A percentile compares a stretch with the other conserved stretches of the same genome.
Conservation (phyloP, 768 basidiomycete genomes). For the Sarcodon sp. region DNA sequence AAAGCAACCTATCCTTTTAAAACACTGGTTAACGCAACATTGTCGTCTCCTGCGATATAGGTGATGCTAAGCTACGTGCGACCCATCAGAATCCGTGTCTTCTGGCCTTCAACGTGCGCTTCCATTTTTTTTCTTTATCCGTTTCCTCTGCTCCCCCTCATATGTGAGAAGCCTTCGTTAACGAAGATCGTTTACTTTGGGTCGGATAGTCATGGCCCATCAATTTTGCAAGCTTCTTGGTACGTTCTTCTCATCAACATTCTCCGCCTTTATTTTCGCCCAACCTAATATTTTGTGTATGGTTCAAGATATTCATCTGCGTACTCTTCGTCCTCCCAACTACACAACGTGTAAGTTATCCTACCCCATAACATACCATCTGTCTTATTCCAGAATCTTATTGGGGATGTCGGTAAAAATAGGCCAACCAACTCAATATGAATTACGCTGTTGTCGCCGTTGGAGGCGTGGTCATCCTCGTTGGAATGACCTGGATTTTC, state of each 20-base stretch:
- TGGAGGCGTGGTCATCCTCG: conserved; percentile 31
- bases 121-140: not conserved
- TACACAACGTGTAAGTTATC: conserved; percentile 26
- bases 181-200: conserved; percentile 38
- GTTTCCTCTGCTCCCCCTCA: conserved; percentile 1
- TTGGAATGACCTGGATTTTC: conserved; percentile 28
- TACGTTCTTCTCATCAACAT: too few species aligned
- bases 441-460: conserved; percentile 45
- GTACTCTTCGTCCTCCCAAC: conserved; percentile 44
- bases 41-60: conserved; percentile 42
- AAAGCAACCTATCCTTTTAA: not conserved
- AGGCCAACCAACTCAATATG: conserved; percentile 29
- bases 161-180: conserved; percentile 23
- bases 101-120: conserved; percentile 39
- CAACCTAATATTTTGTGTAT: not conserved
- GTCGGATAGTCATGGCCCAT: conserved; percentile 38
- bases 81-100: conserved; percentile 43
- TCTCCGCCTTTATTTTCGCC: not conserved
- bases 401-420: too few species aligned
- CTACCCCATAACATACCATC: too few species aligned
- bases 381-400: too few species aligned
- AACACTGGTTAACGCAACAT: conserved; percentile 36
- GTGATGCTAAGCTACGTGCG: conserved; percentile 48
- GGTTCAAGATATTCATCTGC: conserved; percentile 43
- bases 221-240: conserved; percentile 33